phyloP scores from a whole-genome alignment of 75 land plant genomes.

The Pseudotsuga menziesii region DNA sequence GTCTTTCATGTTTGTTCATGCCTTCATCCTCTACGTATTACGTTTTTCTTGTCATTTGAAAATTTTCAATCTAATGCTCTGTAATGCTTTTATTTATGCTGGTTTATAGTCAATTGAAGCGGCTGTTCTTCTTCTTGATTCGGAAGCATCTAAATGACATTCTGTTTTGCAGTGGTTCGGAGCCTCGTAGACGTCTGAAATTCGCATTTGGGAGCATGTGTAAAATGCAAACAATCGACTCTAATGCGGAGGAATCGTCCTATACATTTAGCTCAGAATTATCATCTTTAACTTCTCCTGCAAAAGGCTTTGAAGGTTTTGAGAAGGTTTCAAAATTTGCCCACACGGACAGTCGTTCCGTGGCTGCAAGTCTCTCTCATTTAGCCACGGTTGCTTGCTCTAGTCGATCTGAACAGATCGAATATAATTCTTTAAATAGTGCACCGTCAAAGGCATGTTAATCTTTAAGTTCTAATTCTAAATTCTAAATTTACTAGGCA shows the following conservation, averaged over 20 bases:
- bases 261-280: neutral
- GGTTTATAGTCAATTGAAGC: neutral
- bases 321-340: neutral
- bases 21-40: neutral
- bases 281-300: neutral
- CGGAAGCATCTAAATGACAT: neutral
- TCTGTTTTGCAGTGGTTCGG: neutral
- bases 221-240: neutral
- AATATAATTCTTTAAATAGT: neutral
- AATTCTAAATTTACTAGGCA: too few relatives aligned
- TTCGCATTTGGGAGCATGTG: neutral
- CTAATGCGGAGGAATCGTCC: constrained; percentile 1
- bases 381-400: constrained; percentile 5
- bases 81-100: neutral
- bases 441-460: neutral
- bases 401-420: neutral
- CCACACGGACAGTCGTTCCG: neutral
- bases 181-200: neutral
- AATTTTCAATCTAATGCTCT: neutral
- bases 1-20: neutral
- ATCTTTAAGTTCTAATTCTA: neutral
- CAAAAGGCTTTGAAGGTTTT: neutral
- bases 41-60: neutral
- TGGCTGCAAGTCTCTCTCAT: neutral
- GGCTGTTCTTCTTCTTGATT: neutral